Evolutionary conservation across 805 yeast genomes (phyloP), one percentile per base, ranked within the genome.

Genomic region (Kuraishia ogatae): DNA sequence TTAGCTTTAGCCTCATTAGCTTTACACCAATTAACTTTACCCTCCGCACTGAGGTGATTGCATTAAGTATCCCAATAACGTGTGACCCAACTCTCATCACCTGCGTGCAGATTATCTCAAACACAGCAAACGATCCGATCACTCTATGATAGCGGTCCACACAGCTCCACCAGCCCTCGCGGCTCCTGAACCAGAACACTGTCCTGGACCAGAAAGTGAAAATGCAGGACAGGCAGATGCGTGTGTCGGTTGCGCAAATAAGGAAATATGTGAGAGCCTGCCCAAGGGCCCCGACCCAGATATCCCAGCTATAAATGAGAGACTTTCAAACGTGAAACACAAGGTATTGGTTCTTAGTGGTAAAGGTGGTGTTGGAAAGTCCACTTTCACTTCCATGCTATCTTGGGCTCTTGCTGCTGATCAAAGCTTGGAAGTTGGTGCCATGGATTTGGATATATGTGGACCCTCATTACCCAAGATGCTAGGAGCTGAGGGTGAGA

Each of bases 191-290:
- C 98, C 99, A 0, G 97, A 91, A 66, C 98, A 94, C 69, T 94
- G 99, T 73, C 99, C 99, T 0, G 99, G 99, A 1, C 96, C 98
- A 1, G 97, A 93, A 66, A 86, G 96, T 1, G 97, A 91, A 61
- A 71, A 73, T 54, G 99, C 99, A 1, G 99, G 99, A 7, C 83
- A 87, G 62, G 92, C 89, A 2, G 97, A 89, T 65, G 96, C 98
- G 13, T 94, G 99, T 66, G 79, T 74, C 8, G 97, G 97, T 11
- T 94, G 99, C 73, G 96, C 97, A 17, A 94, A 94, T 71, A 91
- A 94, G 69, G 83, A 78, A 50, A 87, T 93, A 3, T 94, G 99
- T 71, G 86, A 90, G 53, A 81, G 96, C 2, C 75, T 91, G 13
- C 94, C 94, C 8, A 87, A 87, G 65, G 97, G 97, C 1, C 97